Evolutionary conservation across 495 filamentous ascomycete genomes (phyloP), one percentile per base, ranked within the genome.

Genomic region (Rhypophila decipiens): DNA sequence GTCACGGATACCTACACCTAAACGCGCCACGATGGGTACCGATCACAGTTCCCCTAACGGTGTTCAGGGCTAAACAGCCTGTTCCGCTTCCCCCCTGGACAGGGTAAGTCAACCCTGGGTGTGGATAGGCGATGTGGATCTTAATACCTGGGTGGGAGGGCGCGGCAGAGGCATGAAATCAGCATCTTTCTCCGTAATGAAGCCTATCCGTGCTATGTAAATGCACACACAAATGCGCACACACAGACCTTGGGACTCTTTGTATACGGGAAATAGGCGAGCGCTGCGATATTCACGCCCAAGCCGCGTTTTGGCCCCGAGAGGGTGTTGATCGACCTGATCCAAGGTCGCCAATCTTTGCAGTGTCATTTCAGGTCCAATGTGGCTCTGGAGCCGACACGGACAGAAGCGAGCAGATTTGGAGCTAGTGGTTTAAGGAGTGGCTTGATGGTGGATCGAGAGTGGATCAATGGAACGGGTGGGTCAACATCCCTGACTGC

Each of bases 391-490:
- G 55, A 61, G 49, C 57, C 51, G 49, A 50, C 45, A 35, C 58
- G 58, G 58, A 55, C 58, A 55, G 51, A 61, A 61, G 58, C 58
- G 58, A 61, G 58, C 47, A 53, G n/a, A n/a, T n/a, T n/a, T 46
- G 37, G 21, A 34, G 31, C 17, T 5, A 35, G 31, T 35, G 31
- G 31, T 11, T 35, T 15, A 15, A n/a, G 24, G 2, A 23, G 24
- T 23, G 38, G 20, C 9, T 23, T 21, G 10, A 21, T 9, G 21
- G 31, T 43, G 47, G 40, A 51, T 33, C 23, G 35, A 4, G 9
- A 36, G 51, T 57, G 51, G 54, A 34, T 44, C 50, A 12, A 37
- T 47, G 41, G 48, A 42, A 46, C 37, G 21, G 31, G 40, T 24
- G 46, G 22, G 27, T 31, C 27, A 7, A 7, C 13, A 13, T 31